Base-by-base conservation (phyloP, 192 early-diverging fungal genomes). In the Coemansia sp. region DNA sequence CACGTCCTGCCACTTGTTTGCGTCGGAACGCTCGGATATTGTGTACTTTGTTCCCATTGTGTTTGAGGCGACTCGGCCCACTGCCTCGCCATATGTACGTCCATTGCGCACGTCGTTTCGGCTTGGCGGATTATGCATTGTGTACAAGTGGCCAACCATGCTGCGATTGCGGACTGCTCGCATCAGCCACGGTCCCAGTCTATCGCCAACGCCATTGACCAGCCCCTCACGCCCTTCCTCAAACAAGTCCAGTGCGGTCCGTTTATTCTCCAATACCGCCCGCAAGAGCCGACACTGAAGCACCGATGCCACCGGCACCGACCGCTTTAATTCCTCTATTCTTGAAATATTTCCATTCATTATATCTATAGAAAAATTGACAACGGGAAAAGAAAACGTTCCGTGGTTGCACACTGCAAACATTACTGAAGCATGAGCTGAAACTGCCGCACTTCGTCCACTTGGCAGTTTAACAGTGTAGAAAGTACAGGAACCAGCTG, bases 1-100 rank as follows among this genome's bases (percentile, higher is more conserved):
- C 17, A 57, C 41, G 55, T 70, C 67, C 8, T 38, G 57, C 67
- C 75, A 62, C 26, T 29, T 80, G 41, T 65, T 65, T 3, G 82
- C 84, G 57, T 75, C 79, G 14, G 82, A 86, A 53, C 84, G 80
- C 16, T 87, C 88, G 69, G 91, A 89, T 7, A 96, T 86, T 14
- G 82, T 72, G 77, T 93, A 97, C 21, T 84, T 86, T 3, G 93
- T 94, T 9, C 94, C 95, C 38, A 93, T 56, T 23, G 94, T 91
- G 66, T 96, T 96, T 6, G 93, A 91, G 43, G 48, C 41, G 5
- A 82, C 74, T 5, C 61, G 55, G 12, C 80, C 80, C 0, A 77
- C 43, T 8, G 56, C 45, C 16, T 49, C 45, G 29, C 56, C 31
- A 12, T 4, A 16, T 3, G 2, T 10, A 48, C 21, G 58, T 1